Evolutionary conservation across 2,329 filamentous ascomycete species (phyloP), one percentile per base, ranked within the genome.

Genomic region (Corinectria fuckeliana): DNA sequence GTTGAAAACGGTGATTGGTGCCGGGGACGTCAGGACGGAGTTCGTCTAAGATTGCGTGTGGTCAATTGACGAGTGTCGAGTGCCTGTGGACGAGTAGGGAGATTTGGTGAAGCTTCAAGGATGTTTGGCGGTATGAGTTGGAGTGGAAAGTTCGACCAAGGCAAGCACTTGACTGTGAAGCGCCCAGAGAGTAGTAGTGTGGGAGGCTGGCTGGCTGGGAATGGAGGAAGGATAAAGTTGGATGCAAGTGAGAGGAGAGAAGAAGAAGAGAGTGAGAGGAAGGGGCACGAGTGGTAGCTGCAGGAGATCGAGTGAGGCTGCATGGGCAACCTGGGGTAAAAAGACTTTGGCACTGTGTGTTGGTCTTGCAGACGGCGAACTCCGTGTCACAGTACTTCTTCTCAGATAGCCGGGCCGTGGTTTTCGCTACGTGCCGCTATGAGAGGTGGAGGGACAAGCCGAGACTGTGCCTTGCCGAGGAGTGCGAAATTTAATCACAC

Each of bases 251-350:
- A 63, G 65, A 36, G 63, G 56, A 66, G 57, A 65, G 64, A 66
- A 69, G 64, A 68, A 62, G 64, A 58, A 62, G 61, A 55, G 57
- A 57, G 61, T 58, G 62, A 56, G 65, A 61, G 66, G 66, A 69
- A 65, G 67, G 66, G 65, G 69, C 63, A 68, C 65, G 65, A 69
- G 67, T 71, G 69, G 65, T 59, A 66, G 61, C 61, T 67, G 65
- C 65, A 65, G 58, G 63, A 67, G 65, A 67, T 67, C 65, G 61
- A 64, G 65, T 66, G 65, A 67, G 63, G 65, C 65, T 67, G 61
- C 65, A 65, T 63, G 60, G 62, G 58, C 61, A 64, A 66, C 65
- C 65, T 67, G 65, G 65, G 65, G 65, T 67, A 67, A 61, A 59
- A 56, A 54, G 42, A 54, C 53, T 41, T 61, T 71, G 20, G 34